Evolutionary conservation across 2,329 filamentous ascomycete species (phyloP), one percentile per base, ranked within the genome.

Genomic region (Aureobasidium sp.): DNA sequence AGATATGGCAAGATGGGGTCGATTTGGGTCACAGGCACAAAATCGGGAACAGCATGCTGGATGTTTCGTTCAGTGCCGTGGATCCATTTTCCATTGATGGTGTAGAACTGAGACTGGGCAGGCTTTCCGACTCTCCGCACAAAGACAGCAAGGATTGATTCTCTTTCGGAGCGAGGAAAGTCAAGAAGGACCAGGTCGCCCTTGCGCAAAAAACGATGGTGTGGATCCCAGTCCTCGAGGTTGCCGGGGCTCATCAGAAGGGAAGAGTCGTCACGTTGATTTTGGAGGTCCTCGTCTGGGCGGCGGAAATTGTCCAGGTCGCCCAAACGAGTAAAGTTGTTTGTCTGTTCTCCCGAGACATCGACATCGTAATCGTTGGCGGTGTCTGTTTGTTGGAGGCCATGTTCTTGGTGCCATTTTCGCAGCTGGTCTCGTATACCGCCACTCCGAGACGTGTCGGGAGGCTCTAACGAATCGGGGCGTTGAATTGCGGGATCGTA

Each of bases 1-100:
- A 85, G 71, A 67, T 80, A 79, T 4, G 78, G 76, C 10, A 79
- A 61, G 3, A 85, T 67, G 1, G 76, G 73, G 13, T 76, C 66
- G 3, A 85, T 64, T 27, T 78, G 63, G 29, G 75, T 69, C 1
- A 70, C 71, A 29, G 77, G 69, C 10, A 80, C 74, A 64, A 80
- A 82, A 25, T 72, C 70, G 50, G 79, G 76, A 11, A 83, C 71
- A 10, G 77, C 73, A 65, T 79, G 83, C 47, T 77, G 74, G 8
- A 82, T 68, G 33, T 71, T 67, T 21, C 65, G 68, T 4, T 74
- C 67, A 3, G 23, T 57, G 17, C 71, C 66, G 64, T 78, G 73
- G 21, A 74, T 61, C 78, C 79, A 82, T 61, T 73, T 74, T 10
- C 80, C 81, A 53, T 75, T 72, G 66, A 79, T 74, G 7, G 76